Conservation (phyloP, 129 eudicot genomes). For the Artemisia tridentata region DNA sequence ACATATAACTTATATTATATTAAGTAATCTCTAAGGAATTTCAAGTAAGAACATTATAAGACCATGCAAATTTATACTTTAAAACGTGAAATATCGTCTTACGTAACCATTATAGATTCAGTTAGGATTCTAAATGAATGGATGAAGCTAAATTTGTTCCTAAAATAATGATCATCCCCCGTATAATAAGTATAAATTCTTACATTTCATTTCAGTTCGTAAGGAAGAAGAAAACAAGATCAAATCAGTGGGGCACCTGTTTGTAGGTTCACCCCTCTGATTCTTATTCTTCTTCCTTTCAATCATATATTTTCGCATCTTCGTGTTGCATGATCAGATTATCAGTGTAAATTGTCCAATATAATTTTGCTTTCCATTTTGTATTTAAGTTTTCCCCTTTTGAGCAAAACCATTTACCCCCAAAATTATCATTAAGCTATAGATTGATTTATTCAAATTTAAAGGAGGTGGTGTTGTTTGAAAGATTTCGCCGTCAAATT, state of each 20-base stretch:
- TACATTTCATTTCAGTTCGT: background rate
- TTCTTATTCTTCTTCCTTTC: constrained; percentile 30
- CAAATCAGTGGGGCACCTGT: constrained; percentile 42
- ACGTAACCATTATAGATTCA: constrained; percentile 3
- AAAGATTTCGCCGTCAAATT: constrained; percentile 11
- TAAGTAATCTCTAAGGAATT: too few relatives aligned
- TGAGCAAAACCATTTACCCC: constrained; percentile 10
- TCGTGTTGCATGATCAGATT: too few relatives aligned
- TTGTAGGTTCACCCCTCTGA: constrained; percentile 36
- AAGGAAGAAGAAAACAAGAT: constrained; percentile 35
- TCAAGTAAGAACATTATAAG: too few relatives aligned
- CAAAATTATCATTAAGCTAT: background rate
- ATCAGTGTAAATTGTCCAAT: too few relatives aligned
- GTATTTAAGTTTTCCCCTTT: too few relatives aligned
- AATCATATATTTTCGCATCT: background rate
- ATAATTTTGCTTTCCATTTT: too few relatives aligned
- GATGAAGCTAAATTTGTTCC: constrained; percentile 17
- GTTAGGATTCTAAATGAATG: constrained; percentile 18
- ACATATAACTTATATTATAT: too few relatives aligned
- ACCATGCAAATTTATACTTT: too few relatives aligned
- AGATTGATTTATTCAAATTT: background rate
- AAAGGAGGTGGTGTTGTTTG: too few relatives aligned
- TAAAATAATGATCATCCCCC: constrained; percentile 27
- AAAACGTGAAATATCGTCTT: background rate
- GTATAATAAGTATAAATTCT: background rate